Percentiles rank a stretch among this genome's conserved stretches.
phyloP scores from a whole-genome alignment of 2,329 filamentous ascomycete species.

The Diaporthe ampelina region DNA sequence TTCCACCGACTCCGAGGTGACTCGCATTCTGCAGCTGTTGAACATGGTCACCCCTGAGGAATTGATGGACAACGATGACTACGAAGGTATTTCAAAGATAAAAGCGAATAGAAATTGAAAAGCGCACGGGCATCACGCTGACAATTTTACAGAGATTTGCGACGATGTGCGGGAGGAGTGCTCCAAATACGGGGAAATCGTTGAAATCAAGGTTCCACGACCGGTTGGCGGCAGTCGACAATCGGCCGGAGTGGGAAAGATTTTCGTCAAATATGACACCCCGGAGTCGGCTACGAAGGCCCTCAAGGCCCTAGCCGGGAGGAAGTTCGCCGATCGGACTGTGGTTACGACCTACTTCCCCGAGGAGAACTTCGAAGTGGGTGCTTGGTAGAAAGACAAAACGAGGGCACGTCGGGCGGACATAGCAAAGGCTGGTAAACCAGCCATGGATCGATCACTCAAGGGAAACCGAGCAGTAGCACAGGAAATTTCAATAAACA shows the following conservation, averaged over 20 bases:
- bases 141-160: conserved; percentile 80
- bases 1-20: conserved; percentile 81
- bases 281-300: conserved; percentile 86
- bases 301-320: conserved; percentile 88
- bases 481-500: conserved; percentile 8
- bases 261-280: conserved; percentile 93
- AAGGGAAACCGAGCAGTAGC: background rate
- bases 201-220: conserved; percentile 93
- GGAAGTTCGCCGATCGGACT: conserved; percentile 96
- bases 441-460: too few relatives aligned
- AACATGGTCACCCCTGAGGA: conserved; percentile 99
- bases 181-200: conserved; percentile 86
- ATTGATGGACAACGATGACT: conserved; percentile 92
- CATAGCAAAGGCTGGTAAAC: background rate
- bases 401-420: background rate
- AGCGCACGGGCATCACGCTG: background rate
- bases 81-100: conserved; percentile 77
- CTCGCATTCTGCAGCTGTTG: conserved; percentile 89
- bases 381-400: conserved; percentile 77
- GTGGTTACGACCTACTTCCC: conserved; percentile 97
- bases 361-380: conserved; percentile 97
- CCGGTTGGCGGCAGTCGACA: conserved; percentile 87
- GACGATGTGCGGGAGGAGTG: conserved; percentile 97
- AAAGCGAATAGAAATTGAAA: background rate
- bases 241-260: conserved; percentile 93